These are phyloP conservation scores for Cyberlindnera lachancei DNA, from an alignment of 805 yeast species.

Conservation along the genomic window DNA sequence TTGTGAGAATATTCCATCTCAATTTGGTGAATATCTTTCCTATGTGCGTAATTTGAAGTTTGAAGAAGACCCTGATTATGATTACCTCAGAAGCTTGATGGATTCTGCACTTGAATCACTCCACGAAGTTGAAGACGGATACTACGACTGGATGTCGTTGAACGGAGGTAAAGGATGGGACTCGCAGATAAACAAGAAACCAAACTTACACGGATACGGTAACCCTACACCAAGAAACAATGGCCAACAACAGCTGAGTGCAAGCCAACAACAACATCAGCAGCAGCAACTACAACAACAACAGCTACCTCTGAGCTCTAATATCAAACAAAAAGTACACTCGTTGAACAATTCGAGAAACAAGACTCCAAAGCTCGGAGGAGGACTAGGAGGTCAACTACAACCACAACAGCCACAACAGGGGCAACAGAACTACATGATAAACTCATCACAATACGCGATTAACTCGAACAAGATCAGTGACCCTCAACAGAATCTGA, in stretches of 20 bases:
- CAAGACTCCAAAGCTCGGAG: constrained; percentile 18
- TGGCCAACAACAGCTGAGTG: not conserved
- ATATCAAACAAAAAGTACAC: constrained; percentile 22
- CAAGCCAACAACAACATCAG: constrained; percentile 7
- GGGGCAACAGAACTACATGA: constrained; percentile 17
- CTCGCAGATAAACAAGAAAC: constrained; percentile 78
- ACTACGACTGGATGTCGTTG: constrained; percentile 96
- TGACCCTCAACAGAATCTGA: constrained; percentile 21
- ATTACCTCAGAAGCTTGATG: constrained; percentile 70
- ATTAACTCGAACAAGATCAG: constrained; percentile 17
- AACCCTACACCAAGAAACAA: constrained; percentile 67
- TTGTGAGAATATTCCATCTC: constrained; percentile 67
- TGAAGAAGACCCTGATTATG: constrained; percentile 93
- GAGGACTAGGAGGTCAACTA: too few relatives aligned
- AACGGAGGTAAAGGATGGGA: constrained; percentile 98
- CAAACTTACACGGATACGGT: constrained; percentile 93
- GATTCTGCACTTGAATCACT: constrained; percentile 69
- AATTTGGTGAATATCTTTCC: constrained; percentile 86
- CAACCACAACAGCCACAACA: too few relatives aligned
- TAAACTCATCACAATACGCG: constrained; percentile 22
- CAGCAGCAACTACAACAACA: constrained; percentile 11
- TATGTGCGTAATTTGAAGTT: constrained; percentile 84
- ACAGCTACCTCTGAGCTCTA: constrained; percentile 3
- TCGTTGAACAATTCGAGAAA: constrained; percentile 22
- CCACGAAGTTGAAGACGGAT: constrained; percentile 72